These are phyloP conservation scores for Kazachstania psychrophila DNA, from an alignment of 805 yeast species.

Conservation along the genomic window DNA sequence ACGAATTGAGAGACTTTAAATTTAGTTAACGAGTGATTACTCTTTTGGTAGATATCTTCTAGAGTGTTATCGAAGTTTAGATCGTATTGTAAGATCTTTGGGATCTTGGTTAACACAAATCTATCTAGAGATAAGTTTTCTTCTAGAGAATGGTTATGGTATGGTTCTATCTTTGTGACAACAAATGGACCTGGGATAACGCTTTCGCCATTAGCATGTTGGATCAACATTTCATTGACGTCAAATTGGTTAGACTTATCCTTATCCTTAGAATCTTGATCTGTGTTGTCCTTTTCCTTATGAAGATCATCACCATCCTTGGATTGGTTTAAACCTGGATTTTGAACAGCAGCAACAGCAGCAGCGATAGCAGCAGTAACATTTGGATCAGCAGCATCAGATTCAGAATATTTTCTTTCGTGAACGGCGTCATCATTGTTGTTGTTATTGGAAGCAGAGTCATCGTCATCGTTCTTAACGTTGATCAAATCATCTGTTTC, in stretches of 20 bases:
- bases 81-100: constrained; percentile 27
- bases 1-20: constrained; percentile 29
- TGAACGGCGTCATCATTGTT: constrained; percentile 4
- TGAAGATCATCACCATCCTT: not conserved
- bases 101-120: constrained; percentile 28
- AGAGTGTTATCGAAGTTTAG: constrained; percentile 27
- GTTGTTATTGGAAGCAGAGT: constrained; percentile 1
- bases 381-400: constrained; percentile 19
- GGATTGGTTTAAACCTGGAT: constrained; percentile 5
- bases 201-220: not conserved
- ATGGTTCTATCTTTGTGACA: constrained; percentile 30
- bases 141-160: constrained; percentile 29
- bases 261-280: not conserved
- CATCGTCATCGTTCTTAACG: constrained; percentile 1
- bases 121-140: constrained; percentile 24
- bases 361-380: constrained; percentile 31
- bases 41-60: constrained; percentile 26
- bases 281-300: not conserved
- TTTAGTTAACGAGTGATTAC: constrained; percentile 25
- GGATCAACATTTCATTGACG: not conserved
- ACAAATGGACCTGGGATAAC: constrained; percentile 25
- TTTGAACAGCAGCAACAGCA: constrained; percentile 29
- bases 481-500: not conserved
- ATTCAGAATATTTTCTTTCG: constrained; percentile 10
- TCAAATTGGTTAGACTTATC: not conserved